Percentiles rank a stretch among this genome's conserved stretches.
Evolutionary conservation across 305 asterid genomes (phyloP).

Genomic region (Rubia balearica): DNA sequence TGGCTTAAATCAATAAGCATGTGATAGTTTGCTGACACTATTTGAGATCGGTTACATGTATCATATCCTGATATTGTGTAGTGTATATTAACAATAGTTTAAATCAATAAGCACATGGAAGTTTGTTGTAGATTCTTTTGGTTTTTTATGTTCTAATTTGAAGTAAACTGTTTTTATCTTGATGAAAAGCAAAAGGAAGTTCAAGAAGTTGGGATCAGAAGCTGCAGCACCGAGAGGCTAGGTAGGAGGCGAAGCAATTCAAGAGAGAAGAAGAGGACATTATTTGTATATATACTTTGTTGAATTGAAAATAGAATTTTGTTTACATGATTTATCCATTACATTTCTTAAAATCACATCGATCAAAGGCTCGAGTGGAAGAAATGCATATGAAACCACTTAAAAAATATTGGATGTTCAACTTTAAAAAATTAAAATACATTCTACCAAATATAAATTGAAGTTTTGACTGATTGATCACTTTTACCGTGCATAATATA

Average conservation of each 20-base stretch:
- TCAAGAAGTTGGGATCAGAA: background rate
- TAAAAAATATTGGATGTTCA: too few species aligned
- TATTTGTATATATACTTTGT: background rate
- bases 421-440: too few species aligned
- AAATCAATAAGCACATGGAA: background rate
- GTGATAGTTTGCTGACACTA: too few species aligned
- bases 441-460: too few species aligned
- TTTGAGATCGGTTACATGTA: too few species aligned
- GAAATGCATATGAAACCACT: too few species aligned
- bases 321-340: too few species aligned
- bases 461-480: too few species aligned
- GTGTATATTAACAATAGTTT: background rate
- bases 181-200: background rate
- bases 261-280: slow-evolving; percentile 12
- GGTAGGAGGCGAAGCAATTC: slow-evolving; percentile 11
- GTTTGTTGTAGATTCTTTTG: background rate
- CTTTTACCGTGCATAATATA: too few species aligned
- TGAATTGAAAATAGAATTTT: background rate
- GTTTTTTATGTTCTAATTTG: background rate
- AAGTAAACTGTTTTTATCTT: background rate
- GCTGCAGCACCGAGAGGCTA: slow-evolving; percentile 38
- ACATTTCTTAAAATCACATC: too few species aligned
- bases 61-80: too few species aligned
- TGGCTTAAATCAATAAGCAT: background rate
- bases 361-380: too few species aligned